phyloP scores from a whole-genome alignment of 768 basidiomycete species.

The Exsudoporus frostii region DNA sequence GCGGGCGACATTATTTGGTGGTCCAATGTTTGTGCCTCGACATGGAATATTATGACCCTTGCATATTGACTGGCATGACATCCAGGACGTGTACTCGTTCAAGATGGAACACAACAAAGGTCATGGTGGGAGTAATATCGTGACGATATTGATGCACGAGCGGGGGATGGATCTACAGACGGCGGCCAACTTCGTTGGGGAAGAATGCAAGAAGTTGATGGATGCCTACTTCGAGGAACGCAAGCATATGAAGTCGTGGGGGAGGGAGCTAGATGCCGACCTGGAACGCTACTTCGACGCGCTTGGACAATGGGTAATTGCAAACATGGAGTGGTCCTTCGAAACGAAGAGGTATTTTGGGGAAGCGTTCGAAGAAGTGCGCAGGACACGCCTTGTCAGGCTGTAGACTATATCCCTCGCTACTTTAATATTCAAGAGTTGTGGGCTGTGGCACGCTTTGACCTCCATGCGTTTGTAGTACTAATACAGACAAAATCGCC shows the following conservation, averaged over 20 bases:
- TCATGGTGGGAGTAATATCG: slow-evolving; percentile 61
- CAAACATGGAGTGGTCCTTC: slow-evolving; percentile 70
- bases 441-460: background rate
- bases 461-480: slow-evolving; percentile 8
- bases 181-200: slow-evolving; percentile 55
- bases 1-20: slow-evolving; percentile 67
- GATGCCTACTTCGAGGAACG: slow-evolving; percentile 46
- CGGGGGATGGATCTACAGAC: slow-evolving; percentile 52
- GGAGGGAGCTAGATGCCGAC: slow-evolving; percentile 45
- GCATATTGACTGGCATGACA: slow-evolving; percentile 2
- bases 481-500: slow-evolving; percentile 9
- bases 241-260: slow-evolving; percentile 47
- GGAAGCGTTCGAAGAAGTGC: slow-evolving; percentile 49
- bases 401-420: slow-evolving; percentile 3
- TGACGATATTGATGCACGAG: slow-evolving; percentile 65
- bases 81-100: slow-evolving; percentile 68
- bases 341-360: slow-evolving; percentile 70
- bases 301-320: slow-evolving; percentile 57
- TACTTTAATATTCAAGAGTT: too few relatives aligned
- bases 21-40: slow-evolving; percentile 53
- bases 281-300: slow-evolving; percentile 53
- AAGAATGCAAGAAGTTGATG: slow-evolving; percentile 49
- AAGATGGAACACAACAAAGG: slow-evolving; percentile 71
- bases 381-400: slow-evolving; percentile 39
- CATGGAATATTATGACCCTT: background rate